These are phyloP conservation scores for Hypomyces perniciosus DNA, from an alignment of 2,329 filamentous ascomycete genomes.

Conservation along the genomic window DNA sequence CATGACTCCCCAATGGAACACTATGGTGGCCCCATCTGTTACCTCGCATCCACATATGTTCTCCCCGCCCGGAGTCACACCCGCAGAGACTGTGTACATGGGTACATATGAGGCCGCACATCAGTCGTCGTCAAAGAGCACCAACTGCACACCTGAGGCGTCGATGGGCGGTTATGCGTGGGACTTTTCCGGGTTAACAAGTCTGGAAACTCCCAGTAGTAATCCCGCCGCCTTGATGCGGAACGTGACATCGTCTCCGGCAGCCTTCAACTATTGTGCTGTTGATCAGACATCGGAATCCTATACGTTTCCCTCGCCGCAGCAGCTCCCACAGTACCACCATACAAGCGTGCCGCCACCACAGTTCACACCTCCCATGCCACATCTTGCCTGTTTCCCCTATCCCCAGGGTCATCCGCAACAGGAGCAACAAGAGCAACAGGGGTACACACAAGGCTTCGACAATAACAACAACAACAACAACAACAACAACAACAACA, in stretches of 20 bases:
- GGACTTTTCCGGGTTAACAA: not conserved
- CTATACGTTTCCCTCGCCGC: not conserved
- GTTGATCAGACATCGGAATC: not conserved
- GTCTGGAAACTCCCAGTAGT: not conserved
- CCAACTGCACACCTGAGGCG: not conserved
- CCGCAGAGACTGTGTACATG: not conserved
- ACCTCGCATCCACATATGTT: not conserved
- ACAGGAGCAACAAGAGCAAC: not conserved
- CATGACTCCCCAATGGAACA: not conserved
- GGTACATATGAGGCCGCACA: not conserved
- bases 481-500: not conserved
- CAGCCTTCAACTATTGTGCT: not conserved
- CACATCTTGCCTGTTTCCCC: not conserved
- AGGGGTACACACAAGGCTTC: not conserved
- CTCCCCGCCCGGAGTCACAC: not conserved
- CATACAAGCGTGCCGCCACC: not conserved
- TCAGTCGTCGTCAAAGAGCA: not conserved
- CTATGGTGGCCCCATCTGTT: not conserved
- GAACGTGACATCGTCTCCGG: not conserved
- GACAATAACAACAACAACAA: not conserved
- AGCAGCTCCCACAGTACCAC: not conserved
- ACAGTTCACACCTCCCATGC: not conserved
- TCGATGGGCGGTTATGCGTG: not conserved
- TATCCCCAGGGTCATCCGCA: not conserved
- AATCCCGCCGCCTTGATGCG: not conserved